Evolutionary conservation across 2,329 filamentous ascomycete species (phyloP), one percentile per base, ranked within the genome.

Genomic region (Simplicillium sp.): DNA sequence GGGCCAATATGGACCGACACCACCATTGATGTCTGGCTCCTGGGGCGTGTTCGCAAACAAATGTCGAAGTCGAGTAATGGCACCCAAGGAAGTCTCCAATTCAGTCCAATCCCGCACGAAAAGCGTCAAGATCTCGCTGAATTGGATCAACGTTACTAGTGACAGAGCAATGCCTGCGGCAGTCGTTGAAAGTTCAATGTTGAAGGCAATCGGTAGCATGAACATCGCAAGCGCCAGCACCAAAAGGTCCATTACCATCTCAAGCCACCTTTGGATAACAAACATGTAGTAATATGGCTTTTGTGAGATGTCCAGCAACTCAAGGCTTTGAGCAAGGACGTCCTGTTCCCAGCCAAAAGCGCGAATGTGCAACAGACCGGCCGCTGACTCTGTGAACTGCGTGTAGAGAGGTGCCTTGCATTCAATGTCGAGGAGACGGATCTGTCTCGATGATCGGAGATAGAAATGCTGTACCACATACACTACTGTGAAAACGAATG

Each of bases 341-440:
- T 56, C 49, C 2, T 16, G 4, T 3, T 41, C 34, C 47, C 50
- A 54, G 7, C 46, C 47, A 13, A 52, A 55, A 3, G 49, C 46
- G 15, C 50, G 50, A 17, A 56, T 53, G 1, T 47, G 52, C 8
- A 48, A 43, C 5, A 56, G 31, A 5, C 53, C 46, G 36, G 50
- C 40, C 25, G 14, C 54, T 1, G 62, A 58, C 43, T 68, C 64
- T 3, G 65, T 40, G 12, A 67, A 58, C 31, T 49, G 57, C 0
- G 56, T 57, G 16, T 52, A 68, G 0, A 77, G 56, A 0, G 64
- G 66, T 0, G 70, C 62, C 34, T 67, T 67, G 1, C 70, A 62
- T 46, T 77, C 71, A 1, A 77, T 58, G 36, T 77, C 73, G 17
- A 77, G 52, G 11, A 70, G 61, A 29, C 72, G 67, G 3, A 79